Base-by-base conservation (phyloP, 352 stramenopile species). In the Pythium rhizo-oryzae region DNA sequence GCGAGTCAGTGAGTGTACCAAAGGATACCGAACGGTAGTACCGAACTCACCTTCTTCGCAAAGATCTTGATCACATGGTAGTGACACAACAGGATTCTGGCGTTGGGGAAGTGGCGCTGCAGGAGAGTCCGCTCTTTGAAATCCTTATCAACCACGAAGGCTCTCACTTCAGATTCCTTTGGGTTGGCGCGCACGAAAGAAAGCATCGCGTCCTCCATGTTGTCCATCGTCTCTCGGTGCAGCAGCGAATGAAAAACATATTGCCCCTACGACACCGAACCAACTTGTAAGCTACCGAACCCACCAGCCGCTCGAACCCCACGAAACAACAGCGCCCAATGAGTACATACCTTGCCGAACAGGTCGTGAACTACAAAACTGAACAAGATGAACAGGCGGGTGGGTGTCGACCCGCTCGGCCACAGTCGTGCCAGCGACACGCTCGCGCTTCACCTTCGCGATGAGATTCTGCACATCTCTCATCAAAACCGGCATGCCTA, bases 311-410 rank as follows among this genome's bases (percentile, higher is more conserved):
- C n/a, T n/a, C n/a, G n/a, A n/a, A n/a, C n/a, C n/a, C n/a, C n/a
- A n/a, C n/a, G n/a, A n/a, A n/a, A n/a, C n/a, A n/a, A n/a, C n/a
- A n/a, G n/a, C n/a, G n/a, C n/a, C n/a, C n/a, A n/a, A n/a, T n/a
- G n/a, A n/a, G n/a, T n/a, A 24, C 51, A 12, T 25, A 70, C 64
- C 64, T 56, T 70, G 0, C 65, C 65, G 16, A 71, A 71, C 2
- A 71, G 15, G 23, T 67, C 65, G 25, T 71, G 57, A 0, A 66
- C 24, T 2, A 66, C 37, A 21, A 71, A 71, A 15, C 65, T 71
- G 50, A 71, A 71, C 23, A 71, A 18, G 4, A 56, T 12, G 23
- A 46, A 71, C 24, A 46, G 25, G 50, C 46, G 23, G 18, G 19
- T 49, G 43, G 0, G 28, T 51, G 19, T 25, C 8, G 7, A 51